A percentile compares a stretch with the other conserved stretches of the same genome.
phyloP scores from a whole-genome alignment of 2,329 filamentous ascomycete species.

The Phoma herbarum region DNA sequence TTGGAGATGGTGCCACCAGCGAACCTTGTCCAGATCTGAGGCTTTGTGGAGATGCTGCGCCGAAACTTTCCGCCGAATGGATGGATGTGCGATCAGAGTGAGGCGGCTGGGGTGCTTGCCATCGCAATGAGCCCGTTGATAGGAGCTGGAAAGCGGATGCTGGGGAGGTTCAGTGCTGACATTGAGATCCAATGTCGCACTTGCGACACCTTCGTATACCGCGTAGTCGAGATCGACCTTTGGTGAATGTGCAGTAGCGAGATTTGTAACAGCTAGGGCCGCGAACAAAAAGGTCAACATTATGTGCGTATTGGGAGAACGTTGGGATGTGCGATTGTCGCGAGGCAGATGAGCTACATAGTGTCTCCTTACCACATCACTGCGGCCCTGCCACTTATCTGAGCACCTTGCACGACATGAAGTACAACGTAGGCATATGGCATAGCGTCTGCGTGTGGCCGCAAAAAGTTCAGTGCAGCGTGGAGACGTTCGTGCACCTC shows the following conservation, averaged over 20 bases:
- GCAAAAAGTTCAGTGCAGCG: background rate
- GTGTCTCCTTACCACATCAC: conserved; percentile 2
- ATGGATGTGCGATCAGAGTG: background rate
- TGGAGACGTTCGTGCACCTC: background rate
- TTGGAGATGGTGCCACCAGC: background rate
- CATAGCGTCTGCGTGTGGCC: background rate
- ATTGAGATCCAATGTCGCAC: background rate
- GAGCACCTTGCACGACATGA: background rate
- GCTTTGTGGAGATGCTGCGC: background rate
- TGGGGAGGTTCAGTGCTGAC: background rate
- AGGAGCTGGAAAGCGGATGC: background rate
- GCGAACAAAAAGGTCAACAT: background rate
- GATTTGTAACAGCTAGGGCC: background rate
- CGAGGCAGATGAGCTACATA: background rate
- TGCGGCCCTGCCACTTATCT: background rate
- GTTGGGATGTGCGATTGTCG: background rate
- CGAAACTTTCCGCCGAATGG: background rate
- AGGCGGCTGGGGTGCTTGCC: background rate
- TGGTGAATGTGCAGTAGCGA: background rate
- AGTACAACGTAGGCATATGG: background rate
- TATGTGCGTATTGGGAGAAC: background rate
- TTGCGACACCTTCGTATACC: background rate
- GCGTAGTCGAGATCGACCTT: background rate
- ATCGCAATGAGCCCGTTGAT: background rate
- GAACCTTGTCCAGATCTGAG: background rate